Percentiles rank a stretch among this genome's conserved stretches.
These are phyloP conservation scores for Scheffersomyces titani DNA, from an alignment of 1,139 yeast genomes.

Conservation along the genomic window DNA sequence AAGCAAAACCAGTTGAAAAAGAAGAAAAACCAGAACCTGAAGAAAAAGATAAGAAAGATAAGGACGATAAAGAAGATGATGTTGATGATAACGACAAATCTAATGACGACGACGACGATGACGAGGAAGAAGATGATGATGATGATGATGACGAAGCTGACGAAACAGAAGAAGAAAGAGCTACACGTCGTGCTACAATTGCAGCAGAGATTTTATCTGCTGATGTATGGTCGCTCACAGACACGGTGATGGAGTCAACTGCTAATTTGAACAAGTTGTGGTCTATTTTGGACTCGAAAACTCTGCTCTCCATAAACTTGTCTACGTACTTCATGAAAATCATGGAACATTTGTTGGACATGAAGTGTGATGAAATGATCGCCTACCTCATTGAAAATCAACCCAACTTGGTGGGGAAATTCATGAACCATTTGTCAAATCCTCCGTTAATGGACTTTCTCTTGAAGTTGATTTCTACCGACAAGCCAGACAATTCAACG, in stretches of 20 bases:
- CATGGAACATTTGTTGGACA: conserved; percentile 87
- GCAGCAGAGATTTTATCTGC: conserved; percentile 91
- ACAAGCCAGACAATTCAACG: conserved; percentile 73
- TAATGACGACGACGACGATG: conserved; percentile 20
- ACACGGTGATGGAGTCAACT: conserved; percentile 80
- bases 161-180: conserved; percentile 52
- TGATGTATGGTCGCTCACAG: conserved; percentile 94
- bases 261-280: conserved; percentile 70
- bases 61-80: conserved; percentile 4
- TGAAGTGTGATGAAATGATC: conserved; percentile 84
- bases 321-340: conserved; percentile 93
- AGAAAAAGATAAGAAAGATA: conserved; percentile 3
- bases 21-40: conserved; percentile 2
- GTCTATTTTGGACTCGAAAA: conserved; percentile 63
- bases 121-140: conserved; percentile 17
- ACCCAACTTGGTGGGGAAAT: conserved; percentile 62
- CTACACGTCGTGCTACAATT: conserved; percentile 73
- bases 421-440: conserved; percentile 76
- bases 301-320: conserved; percentile 68
- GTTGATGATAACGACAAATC: conserved; percentile 9
- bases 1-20: conserved; percentile 5
- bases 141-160: conserved; percentile 24
- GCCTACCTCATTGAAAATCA: conserved; percentile 65
- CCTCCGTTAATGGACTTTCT: conserved; percentile 87
- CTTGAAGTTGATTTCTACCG: conserved; percentile 74